Evolutionary conservation across 306 rosid genomes (phyloP).

Genomic region (Quercus parvula): DNA sequence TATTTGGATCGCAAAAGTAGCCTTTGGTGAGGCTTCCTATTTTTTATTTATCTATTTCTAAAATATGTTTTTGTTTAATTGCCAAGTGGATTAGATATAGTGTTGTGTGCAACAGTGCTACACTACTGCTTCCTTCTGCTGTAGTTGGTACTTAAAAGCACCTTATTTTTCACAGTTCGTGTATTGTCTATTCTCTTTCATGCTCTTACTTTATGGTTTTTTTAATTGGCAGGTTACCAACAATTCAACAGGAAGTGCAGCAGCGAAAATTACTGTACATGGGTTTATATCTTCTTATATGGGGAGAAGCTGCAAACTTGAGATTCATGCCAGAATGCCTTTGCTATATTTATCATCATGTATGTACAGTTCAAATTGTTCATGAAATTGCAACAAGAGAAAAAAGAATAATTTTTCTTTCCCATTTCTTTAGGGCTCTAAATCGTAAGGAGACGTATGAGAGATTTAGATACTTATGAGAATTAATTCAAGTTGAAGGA

Average conservation of each 20-base stretch:
- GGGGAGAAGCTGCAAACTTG: conserved; percentile 99
- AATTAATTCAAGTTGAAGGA: not conserved
- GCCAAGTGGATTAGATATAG: conserved; percentile 8
- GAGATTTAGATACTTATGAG: not conserved
- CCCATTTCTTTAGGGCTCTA: not conserved
- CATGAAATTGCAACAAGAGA: not conserved
- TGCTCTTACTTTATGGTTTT: not conserved
- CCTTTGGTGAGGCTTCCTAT: conserved; percentile 69
- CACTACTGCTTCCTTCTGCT: not conserved
- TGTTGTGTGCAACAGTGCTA: not conserved
- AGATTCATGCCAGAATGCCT: conserved; percentile 99
- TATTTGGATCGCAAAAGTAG: conserved; percentile 96
- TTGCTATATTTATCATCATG: conserved; percentile 97
- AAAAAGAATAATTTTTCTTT: not conserved
- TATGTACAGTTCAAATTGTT: conserved; percentile 29
- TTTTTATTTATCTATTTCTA: conserved; percentile 5
- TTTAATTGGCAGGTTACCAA: conserved; percentile 72
- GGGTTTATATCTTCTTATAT: conserved; percentile 96
- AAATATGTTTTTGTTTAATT: conserved; percentile 1
- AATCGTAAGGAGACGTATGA: not conserved
- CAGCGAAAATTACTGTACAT: conserved; percentile 86
- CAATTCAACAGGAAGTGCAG: conserved; percentile 94
- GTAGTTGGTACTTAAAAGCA: not conserved
- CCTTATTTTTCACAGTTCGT: too few species aligned
- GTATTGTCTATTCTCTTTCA: not conserved